Conservation (phyloP, 2,329 filamentous ascomycete genomes). For the Pseudogymnoascus sp. region DNA sequence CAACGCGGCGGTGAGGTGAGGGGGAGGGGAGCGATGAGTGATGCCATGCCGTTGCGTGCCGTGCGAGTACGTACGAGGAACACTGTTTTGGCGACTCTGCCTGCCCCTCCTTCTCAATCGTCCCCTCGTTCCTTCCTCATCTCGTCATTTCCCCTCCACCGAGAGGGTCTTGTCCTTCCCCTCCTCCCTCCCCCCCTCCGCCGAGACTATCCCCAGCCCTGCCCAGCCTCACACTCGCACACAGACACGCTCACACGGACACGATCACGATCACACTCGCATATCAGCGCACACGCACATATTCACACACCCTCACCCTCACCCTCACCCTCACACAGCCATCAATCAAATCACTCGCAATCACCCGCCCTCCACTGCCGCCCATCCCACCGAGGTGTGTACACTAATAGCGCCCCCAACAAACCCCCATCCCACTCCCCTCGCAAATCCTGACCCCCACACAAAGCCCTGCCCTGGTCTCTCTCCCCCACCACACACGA, state of each 20-base stretch:
- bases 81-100: neutral
- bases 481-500: neutral
- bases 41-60: neutral
- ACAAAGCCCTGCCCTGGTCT: neutral
- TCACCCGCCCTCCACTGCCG: neutral
- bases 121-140: neutral
- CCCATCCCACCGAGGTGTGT: neutral
- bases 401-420: neutral
- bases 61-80: neutral
- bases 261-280: neutral
- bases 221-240: neutral
- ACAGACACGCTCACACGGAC: neutral
- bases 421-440: neutral
- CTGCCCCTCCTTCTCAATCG: neutral
- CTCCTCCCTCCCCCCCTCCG: neutral
- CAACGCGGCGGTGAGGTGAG: neutral
- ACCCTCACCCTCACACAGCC: neutral
- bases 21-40: neutral
- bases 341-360: neutral
- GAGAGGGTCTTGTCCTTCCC: neutral
- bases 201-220: neutral
- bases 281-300: neutral
- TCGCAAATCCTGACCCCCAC: neutral
- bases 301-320: neutral
- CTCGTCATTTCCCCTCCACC: neutral